A percentile compares a stretch with the other conserved stretches of the same genome.
These are phyloP conservation scores for Pyronema omphalodes DNA, from an alignment of 495 filamentous ascomycete species.

Conservation along the genomic window DNA sequence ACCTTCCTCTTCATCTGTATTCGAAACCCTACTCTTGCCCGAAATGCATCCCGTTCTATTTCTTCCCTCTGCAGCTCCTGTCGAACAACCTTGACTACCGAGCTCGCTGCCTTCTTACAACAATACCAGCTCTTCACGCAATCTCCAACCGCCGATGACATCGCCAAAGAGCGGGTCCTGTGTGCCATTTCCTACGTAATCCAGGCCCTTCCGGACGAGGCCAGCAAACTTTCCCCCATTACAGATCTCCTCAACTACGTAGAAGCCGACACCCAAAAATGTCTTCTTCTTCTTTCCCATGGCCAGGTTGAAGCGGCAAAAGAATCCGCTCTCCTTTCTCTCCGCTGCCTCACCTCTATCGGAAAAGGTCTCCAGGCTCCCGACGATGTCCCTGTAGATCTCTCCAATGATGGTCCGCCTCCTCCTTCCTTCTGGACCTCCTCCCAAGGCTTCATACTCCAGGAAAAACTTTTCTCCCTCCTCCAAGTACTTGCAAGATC, in stretches of 20 bases:
- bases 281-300: slow-evolving; percentile 20
- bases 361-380: slow-evolving; percentile 63
- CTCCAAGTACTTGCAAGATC: slow-evolving; percentile 29
- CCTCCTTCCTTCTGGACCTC: slow-evolving; percentile 41
- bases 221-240: slow-evolving; percentile 41
- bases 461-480: slow-evolving; percentile 39
- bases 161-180: slow-evolving; percentile 62
- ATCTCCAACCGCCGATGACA: slow-evolving; percentile 41
- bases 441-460: slow-evolving; percentile 35
- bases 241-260: slow-evolving; percentile 48
- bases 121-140: slow-evolving; percentile 51
- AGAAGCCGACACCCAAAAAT: slow-evolving; percentile 38
- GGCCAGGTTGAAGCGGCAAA: slow-evolving; percentile 20
- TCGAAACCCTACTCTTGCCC: slow-evolving; percentile 43
- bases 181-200: slow-evolving; percentile 72
- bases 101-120: slow-evolving; percentile 57
- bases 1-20: slow-evolving; percentile 68
- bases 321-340: slow-evolving; percentile 40
- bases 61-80: slow-evolving; percentile 63
- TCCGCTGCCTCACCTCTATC: slow-evolving; percentile 58
- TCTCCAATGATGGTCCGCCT: slow-evolving; percentile 32
- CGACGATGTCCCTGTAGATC: slow-evolving; percentile 49
- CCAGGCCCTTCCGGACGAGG: slow-evolving; percentile 51
- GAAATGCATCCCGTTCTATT: slow-evolving; percentile 64
- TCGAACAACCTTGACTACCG: slow-evolving; percentile 45